Conservation (phyloP, 2,329 filamentous ascomycete genomes). For the Sarocladium oryzae region DNA sequence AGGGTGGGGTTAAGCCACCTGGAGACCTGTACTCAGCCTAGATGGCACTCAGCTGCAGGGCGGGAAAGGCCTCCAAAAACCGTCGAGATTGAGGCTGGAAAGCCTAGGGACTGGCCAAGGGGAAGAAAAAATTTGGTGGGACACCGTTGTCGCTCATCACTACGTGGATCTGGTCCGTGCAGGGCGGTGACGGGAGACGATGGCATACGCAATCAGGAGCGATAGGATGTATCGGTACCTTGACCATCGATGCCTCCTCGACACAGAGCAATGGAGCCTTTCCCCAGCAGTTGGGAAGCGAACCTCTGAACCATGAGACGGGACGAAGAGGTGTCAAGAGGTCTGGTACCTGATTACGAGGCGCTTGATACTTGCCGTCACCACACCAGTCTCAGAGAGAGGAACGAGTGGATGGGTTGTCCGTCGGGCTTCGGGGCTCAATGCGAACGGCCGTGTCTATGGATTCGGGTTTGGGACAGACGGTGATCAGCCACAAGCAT, state of each 20-base stretch:
- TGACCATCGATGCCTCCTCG: not conserved
- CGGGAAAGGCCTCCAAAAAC: not conserved
- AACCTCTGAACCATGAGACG: not conserved
- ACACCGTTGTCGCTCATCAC: not conserved
- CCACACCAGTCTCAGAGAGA: too few relatives aligned
- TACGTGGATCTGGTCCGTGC: not conserved
- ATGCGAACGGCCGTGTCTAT: too few relatives aligned
- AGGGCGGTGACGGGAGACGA: not conserved
- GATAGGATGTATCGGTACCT: not conserved
- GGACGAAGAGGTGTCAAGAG: not conserved
- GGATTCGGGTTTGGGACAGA: too few relatives aligned
- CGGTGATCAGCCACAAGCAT: too few relatives aligned
- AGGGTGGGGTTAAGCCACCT: constrained; percentile 3
- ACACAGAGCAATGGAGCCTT: not conserved
- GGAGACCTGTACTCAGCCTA: not conserved
- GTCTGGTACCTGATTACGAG: too few relatives aligned
- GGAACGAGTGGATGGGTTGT: not conserved
- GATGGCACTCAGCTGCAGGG: not conserved
- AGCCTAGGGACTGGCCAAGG: not conserved
- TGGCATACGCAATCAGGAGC: not conserved
- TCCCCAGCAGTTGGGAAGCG: constrained; percentile 6
- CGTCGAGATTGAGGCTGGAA: not conserved
- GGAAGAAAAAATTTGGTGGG: constrained; percentile 2
- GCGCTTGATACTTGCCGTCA: not conserved
- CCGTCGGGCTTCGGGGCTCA: too few relatives aligned